Evolutionary conservation across 352 stramenopile genomes (phyloP).

Genomic region (Discostella stelligera): DNA sequence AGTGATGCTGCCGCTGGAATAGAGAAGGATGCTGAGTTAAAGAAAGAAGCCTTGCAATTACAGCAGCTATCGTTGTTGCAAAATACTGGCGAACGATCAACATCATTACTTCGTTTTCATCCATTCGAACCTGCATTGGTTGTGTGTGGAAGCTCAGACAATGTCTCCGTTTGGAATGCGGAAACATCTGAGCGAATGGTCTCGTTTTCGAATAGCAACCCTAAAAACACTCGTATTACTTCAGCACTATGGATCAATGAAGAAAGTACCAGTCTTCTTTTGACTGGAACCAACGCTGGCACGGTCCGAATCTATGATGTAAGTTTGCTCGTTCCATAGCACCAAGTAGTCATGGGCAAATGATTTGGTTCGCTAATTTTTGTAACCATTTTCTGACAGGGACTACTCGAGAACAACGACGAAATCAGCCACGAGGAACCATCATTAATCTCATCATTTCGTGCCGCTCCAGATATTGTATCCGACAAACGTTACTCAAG

Average conservation of each 20-base stretch:
- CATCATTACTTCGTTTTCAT: conserved; percentile 94
- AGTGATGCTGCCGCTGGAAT: conserved; percentile 34
- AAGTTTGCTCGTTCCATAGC: not conserved
- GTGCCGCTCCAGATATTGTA: conserved; percentile 90
- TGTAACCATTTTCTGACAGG: conserved; percentile 20
- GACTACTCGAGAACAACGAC: conserved; percentile 75
- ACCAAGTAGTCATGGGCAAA: not conserved
- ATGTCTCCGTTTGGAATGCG: conserved; percentile 94
- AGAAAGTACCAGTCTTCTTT: conserved; percentile 87
- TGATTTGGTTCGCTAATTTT: not conserved
- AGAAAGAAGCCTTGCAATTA: conserved; percentile 83
- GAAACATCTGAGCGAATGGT: conserved; percentile 78
- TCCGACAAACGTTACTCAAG: conserved; percentile 85
- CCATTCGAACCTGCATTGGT: conserved; percentile 92
- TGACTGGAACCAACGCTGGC: conserved; percentile 94
- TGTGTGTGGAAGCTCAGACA: conserved; percentile 91
- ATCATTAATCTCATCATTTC: conserved; percentile 90
- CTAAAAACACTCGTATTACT: conserved; percentile 85
- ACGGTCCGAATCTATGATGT: conserved; percentile 93
- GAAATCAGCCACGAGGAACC: conserved; percentile 60
- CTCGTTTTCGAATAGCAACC: conserved; percentile 74
- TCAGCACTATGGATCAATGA: conserved; percentile 97
- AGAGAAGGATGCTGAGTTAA: conserved; percentile 53
- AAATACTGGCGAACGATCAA: conserved; percentile 92
- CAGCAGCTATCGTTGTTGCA: conserved; percentile 87